phyloP scores from a whole-genome alignment of 1,284 basidiomycete species.

The Vanrija sp. region DNA sequence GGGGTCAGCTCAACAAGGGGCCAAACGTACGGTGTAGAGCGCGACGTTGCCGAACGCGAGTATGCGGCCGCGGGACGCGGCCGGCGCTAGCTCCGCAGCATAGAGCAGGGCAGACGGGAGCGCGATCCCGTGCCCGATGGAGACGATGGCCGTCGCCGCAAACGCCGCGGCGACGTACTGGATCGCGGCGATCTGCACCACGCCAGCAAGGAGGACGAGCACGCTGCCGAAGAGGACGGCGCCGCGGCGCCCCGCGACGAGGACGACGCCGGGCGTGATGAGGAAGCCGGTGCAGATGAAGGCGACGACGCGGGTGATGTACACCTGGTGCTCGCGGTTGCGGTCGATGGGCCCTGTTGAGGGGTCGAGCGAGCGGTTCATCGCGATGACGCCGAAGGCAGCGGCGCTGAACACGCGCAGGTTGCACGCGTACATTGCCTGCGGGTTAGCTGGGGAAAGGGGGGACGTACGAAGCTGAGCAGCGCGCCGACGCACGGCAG shows the following conservation, averaged over 20 bases:
- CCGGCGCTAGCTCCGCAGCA: constrained; percentile 1
- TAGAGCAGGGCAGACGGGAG: neutral
- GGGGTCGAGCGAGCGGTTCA: too few relatives aligned
- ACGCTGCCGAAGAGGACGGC: neutral
- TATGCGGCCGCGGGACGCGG: neutral
- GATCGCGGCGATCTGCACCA: neutral
- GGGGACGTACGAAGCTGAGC: too few relatives aligned
- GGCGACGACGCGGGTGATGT: neutral
- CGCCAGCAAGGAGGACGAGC: neutral
- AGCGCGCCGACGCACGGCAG: too few relatives aligned
- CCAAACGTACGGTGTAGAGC: too few relatives aligned
- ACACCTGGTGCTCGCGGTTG: too few relatives aligned
- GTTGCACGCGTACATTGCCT: too few relatives aligned
- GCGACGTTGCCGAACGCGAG: neutral
- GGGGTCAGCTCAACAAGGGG: too few relatives aligned
- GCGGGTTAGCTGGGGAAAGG: too few relatives aligned
- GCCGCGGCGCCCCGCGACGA: neutral
- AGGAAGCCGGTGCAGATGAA: constrained; percentile 1
- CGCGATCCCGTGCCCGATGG: constrained; percentile 1
- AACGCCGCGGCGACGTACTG: neutral
- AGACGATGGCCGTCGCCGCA: neutral
- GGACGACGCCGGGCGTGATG: neutral
- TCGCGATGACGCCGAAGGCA: too few relatives aligned
- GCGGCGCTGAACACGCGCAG: too few relatives aligned
- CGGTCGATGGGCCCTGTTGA: too few relatives aligned